phyloP scores from a whole-genome alignment of 2,329 filamentous ascomycete genomes.

The Endoconidiophora polonica region DNA sequence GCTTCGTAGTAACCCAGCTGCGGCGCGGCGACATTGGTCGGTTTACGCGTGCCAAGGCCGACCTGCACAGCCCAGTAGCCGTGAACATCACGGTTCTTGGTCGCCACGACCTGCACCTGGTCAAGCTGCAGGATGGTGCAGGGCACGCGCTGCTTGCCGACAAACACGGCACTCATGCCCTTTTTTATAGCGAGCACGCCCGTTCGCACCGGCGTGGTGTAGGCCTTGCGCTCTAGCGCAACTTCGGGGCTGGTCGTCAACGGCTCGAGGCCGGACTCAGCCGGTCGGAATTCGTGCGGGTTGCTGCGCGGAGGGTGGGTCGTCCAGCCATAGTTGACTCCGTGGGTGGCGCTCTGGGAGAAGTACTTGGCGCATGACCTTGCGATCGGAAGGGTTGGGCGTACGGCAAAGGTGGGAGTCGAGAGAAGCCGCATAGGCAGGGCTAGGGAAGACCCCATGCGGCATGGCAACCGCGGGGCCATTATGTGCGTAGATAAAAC shows the following conservation, averaged over 20 bases:
- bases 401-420: background rate
- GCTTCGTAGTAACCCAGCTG: conserved; percentile 76
- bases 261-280: conserved; percentile 35
- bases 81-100: conserved; percentile 64
- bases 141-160: conserved; percentile 58
- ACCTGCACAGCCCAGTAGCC: conserved; percentile 93
- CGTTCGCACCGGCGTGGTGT: conserved; percentile 49
- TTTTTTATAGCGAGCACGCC: conserved; percentile 80
- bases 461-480: conserved; percentile 9
- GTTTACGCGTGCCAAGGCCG: conserved; percentile 57
- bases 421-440: conserved; percentile 1
- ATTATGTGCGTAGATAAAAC: background rate
- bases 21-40: conserved; percentile 64
- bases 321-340: conserved; percentile 44
- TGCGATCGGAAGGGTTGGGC: background rate
- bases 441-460: conserved; percentile 5
- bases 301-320: conserved; percentile 35
- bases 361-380: conserved; percentile 14
- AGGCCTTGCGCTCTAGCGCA: conserved; percentile 40
- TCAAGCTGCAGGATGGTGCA: conserved; percentile 93
- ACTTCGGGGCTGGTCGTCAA: conserved; percentile 43
- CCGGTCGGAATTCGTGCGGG: conserved; percentile 44
- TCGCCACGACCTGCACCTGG: conserved; percentile 71
- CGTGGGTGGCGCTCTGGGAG: conserved; percentile 30
- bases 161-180: conserved; percentile 88